Percentiles rank a stretch among this genome's conserved stretches.
phyloP scores from a whole-genome alignment of 2,329 filamentous ascomycete genomes.

The Arthrobotrys entomopaga region DNA sequence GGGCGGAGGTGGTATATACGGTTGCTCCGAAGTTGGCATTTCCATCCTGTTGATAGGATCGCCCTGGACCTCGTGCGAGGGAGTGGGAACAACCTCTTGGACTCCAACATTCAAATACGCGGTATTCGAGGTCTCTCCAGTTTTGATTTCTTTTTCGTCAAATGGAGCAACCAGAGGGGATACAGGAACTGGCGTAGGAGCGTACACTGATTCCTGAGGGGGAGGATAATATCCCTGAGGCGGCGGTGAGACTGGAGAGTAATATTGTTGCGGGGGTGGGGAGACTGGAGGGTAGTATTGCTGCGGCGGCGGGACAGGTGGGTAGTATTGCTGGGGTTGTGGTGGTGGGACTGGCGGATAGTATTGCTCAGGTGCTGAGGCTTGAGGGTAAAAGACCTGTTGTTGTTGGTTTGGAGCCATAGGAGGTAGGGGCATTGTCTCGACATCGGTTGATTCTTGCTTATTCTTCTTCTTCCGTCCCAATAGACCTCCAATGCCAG shows the following conservation, averaged over 20 bases:
- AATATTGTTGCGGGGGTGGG: slow-evolving; percentile 6
- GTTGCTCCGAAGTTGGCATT: slow-evolving; percentile 43
- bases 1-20: slow-evolving; percentile 47
- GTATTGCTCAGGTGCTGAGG: too few species aligned
- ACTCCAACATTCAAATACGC: slow-evolving; percentile 31
- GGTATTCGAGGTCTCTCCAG: slow-evolving; percentile 8
- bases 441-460: background rate
- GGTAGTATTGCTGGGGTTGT: too few species aligned
- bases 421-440: slow-evolving; percentile 38
- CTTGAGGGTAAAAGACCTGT: background rate
- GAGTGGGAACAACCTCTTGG: slow-evolving; percentile 49
- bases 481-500: slow-evolving; percentile 27
- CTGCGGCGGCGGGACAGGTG: too few species aligned
- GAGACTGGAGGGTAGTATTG: background rate
- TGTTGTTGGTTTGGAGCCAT: slow-evolving; percentile 14
- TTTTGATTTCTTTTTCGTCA: slow-evolving; percentile 46
- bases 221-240: slow-evolving; percentile 16
- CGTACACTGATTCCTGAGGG: slow-evolving; percentile 30
- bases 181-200: slow-evolving; percentile 27
- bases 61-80: slow-evolving; percentile 21
- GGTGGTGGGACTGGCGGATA: too few species aligned
- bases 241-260: background rate
- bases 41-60: slow-evolving; percentile 29
- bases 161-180: background rate
- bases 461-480: slow-evolving; percentile 46